Evolutionary conservation across 805 yeast genomes (phyloP), one percentile per base, ranked within the genome.

Genomic region (Ogataea pilisensis): DNA sequence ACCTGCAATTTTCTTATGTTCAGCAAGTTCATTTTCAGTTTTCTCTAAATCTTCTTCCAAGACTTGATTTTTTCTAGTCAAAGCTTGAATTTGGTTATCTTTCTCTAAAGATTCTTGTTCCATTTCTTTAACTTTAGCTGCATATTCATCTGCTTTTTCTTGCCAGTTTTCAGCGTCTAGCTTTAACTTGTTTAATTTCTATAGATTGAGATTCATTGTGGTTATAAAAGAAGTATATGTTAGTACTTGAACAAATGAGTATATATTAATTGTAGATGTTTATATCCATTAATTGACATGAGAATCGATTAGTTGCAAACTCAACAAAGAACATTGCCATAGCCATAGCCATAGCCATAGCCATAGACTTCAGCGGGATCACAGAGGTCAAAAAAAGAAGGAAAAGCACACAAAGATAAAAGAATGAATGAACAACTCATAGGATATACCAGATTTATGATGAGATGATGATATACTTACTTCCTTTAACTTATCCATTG

Each of bases 161-260:
- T 91, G 96, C 88, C 99, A 95, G 57, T 83, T 74, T 73, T 93
- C 99, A 53, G 96, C 91, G 64, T 93, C 98, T 58, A 86, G 74
- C 71, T 91, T 90, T 67, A 93, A 80, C 69, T 81, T 81, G 75
- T 73, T 82, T 72, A 89, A 73, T 78, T 88, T 89, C 95, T 86
- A 50, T 22, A 35, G 16, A 17, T 16, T 18, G 12, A 8, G 17
- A n/a, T 6, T 18, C 14, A n/a, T 21, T 8, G 19, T 12, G 17
- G 34, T 31, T 31, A 18, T 17, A 16, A 18, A 30, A 16, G 8
- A 27, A 27, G 13, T n/a, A n/a, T n/a, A n/a, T n/a, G n/a, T n/a
- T n/a, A n/a, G n/a, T n/a, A n/a, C n/a, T n/a, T n/a, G n/a, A n/a
- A n/a, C n/a, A n/a, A n/a, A n/a, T n/a, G n/a, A n/a, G n/a, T n/a